A percentile compares a stretch with the other conserved stretches of the same genome.
phyloP scores from a whole-genome alignment of 139 green algal genomes.

The Ulvella scutata region DNA sequence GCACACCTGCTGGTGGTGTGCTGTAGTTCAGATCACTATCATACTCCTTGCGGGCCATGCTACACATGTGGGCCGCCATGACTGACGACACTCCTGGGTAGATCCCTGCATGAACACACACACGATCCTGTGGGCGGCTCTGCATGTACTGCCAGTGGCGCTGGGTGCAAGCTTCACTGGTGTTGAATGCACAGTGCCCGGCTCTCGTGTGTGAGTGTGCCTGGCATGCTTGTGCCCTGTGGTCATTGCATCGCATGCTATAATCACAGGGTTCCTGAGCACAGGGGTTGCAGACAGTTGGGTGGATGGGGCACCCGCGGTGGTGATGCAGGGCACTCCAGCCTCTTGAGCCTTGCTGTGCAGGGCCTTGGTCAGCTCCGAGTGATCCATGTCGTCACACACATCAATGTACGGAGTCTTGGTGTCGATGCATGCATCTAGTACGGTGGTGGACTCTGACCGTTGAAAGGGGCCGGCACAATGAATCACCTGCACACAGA shows the following conservation, averaged over 20 bases:
- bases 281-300: no score
- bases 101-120: no score
- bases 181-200: no score
- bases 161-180: no score
- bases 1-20: slow-evolving; percentile 13
- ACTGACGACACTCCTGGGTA: slow-evolving; percentile 85
- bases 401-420: slow-evolving; percentile 85
- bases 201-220: no score
- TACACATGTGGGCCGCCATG: slow-evolving; percentile 82
- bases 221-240: no score
- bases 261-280: no score
- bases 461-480: slow-evolving; percentile 87
- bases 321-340: slow-evolving; percentile 78
- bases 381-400: slow-evolving; percentile 77
- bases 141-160: no score
- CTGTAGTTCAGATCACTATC: slow-evolving; percentile 33
- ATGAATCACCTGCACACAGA: slow-evolving; percentile 65
- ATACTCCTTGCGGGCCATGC: slow-evolving; percentile 41
- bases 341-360: slow-evolving; percentile 36
- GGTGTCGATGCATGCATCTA: slow-evolving; percentile 61
- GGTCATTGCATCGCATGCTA: no score
- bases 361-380: slow-evolving; percentile 38
- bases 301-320: slow-evolving; percentile 56
- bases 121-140: no score
- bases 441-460: slow-evolving; percentile 35